Evolutionary conservation across 1,139 yeast species (phyloP).

Genomic region (Geotrichum aggregatum): DNA sequence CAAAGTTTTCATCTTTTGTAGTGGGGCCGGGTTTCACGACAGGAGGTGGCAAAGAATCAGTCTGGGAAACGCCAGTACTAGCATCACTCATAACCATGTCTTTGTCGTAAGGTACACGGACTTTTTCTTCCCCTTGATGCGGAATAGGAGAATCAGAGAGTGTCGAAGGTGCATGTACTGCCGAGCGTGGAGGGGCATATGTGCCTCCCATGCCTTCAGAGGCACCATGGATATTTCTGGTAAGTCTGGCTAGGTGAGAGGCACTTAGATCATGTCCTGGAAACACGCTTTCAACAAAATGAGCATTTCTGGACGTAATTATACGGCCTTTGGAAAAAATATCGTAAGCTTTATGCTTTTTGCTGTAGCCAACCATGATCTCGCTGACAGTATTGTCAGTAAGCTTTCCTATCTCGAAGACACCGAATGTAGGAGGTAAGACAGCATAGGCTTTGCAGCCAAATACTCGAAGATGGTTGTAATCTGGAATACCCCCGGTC

Average conservation of each 20-base stretch:
- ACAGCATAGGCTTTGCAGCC: neutral
- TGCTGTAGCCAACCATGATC: too few species aligned
- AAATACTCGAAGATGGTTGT: neutral
- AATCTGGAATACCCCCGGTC: neutral
- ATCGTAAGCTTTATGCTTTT: neutral
- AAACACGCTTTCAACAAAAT: neutral
- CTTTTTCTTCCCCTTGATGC: too few species aligned
- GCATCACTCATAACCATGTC: too few species aligned
- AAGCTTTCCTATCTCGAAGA: too few species aligned
- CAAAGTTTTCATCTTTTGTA: too few species aligned
- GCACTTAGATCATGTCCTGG: neutral
- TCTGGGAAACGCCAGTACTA: too few species aligned
- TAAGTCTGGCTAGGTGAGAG: neutral
- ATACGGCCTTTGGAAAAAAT: neutral
- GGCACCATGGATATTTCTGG: neutral
- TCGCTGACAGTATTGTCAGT: too few species aligned
- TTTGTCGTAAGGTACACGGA: too few species aligned
- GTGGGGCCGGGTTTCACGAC: too few species aligned
- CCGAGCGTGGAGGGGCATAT: neutral
- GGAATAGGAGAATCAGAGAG: too few species aligned
- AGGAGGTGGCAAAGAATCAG: too few species aligned
- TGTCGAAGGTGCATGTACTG: too few species aligned
- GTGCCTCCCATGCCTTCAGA: neutral
- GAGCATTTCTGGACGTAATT: neutral
- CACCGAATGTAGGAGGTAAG: neutral